Base-by-base conservation (phyloP, 2,329 filamentous ascomycete genomes). In the Fusarium euwallaceae region DNA sequence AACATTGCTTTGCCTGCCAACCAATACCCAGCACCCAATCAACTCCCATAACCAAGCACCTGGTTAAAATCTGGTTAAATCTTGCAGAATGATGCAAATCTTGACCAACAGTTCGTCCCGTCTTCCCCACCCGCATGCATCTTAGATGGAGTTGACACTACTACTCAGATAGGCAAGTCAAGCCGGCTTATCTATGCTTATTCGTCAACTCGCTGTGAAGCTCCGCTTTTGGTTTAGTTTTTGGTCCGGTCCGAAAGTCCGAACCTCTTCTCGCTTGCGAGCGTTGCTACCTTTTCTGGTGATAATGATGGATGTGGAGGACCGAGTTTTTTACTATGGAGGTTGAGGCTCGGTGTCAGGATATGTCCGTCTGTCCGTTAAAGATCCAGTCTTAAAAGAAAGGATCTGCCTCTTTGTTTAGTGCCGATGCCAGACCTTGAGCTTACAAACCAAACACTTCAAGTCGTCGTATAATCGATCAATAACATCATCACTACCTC, bases 121-220 rank as follows among this genome's bases (percentile, higher is more conserved):
- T 59, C 16, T 39, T 63, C 43, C 11, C 36, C 58, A 29, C 37
- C 11, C 24, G 12, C 7, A 8, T 29, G 53, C 53, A 16, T 29
- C 24, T 6, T 9, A 27, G 11, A 39, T 60, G 58, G 58, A 41
- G 48, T 43, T 29, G 37, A 29, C 17, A n/a, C 58, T 60, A 43
- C 17, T 32, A 2, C 58, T 14, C 4, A 20, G 36, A 24, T 60
- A 32, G 58, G 58, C 58, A 60, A 29, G 9, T 29, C 24, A 60
- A n/a, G 58, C 58, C 58, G 58, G 58, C 14, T 39, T 59, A 60
- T 41, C 36, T 41, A 43, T 29, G 58, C 58, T 29, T 60, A 60
- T 60, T 60, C 37, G 58, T 8, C 36, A 9, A 8, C 14, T 41
- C 58, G 58, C 36, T 41, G 37, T 60, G 22, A 60, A 22, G 36